Conservation (phyloP, 2,329 filamentous ascomycete genomes). For the Coniochaeta hoffmannii region DNA sequence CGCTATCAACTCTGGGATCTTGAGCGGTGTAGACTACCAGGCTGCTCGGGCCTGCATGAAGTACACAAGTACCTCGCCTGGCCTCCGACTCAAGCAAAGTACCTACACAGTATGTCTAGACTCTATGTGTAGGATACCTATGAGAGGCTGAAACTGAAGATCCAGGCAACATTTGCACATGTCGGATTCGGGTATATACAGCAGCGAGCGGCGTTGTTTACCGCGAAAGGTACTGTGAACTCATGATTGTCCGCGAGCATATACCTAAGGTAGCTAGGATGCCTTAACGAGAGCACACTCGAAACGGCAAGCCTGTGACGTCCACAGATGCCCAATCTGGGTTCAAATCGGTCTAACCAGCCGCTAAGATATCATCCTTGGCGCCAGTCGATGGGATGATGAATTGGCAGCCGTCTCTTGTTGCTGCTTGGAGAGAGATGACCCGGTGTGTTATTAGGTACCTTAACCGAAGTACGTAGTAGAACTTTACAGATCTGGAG, state of each 20-base stretch:
- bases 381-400: background rate
- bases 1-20: too few relatives aligned
- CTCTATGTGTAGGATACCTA: too few relatives aligned
- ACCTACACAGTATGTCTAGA: too few relatives aligned
- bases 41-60: too few relatives aligned
- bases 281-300: background rate
- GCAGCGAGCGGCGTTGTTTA: background rate
- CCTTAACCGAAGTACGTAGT: too few relatives aligned
- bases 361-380: background rate
- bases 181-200: background rate
- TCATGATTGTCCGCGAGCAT: too few relatives aligned
- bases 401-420: background rate
- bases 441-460: too few relatives aligned
- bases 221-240: background rate
- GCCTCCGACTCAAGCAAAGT: too few relatives aligned
- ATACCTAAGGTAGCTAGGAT: too few relatives aligned
- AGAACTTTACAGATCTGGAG: background rate
- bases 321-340: background rate
- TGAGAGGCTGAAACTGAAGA: background rate
- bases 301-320: background rate
- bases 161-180: background rate
- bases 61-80: too few relatives aligned
- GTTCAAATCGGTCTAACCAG: background rate
- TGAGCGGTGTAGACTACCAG: too few relatives aligned
- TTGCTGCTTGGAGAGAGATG: too few relatives aligned